These are phyloP conservation scores for Penicillium decumbens DNA, from an alignment of 2,329 filamentous ascomycete species.

Conservation along the genomic window DNA sequence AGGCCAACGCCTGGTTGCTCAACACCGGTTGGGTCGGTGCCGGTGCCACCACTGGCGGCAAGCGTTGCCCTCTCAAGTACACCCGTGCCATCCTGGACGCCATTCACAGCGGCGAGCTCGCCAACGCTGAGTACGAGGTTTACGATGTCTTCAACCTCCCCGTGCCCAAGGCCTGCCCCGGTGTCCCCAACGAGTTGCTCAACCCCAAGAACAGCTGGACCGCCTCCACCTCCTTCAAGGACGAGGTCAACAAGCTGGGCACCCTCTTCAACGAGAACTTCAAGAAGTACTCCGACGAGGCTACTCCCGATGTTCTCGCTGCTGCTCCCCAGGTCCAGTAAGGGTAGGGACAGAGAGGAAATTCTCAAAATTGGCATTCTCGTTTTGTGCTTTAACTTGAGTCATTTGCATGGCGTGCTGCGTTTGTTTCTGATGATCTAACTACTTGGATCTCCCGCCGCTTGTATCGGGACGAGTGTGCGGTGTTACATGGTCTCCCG, in stretches of 20 bases:
- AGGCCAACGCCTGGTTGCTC: slow-evolving; percentile 94
- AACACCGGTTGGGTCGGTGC: slow-evolving; percentile 98
- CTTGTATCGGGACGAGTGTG: slow-evolving; percentile 23
- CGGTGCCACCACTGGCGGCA: slow-evolving; percentile 82
- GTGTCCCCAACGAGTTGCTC: slow-evolving; percentile 84
- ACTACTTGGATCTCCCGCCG: slow-evolving; percentile 11
- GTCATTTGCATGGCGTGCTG: slow-evolving; percentile 33
- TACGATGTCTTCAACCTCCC: slow-evolving; percentile 96
- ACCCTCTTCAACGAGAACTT: slow-evolving; percentile 94
- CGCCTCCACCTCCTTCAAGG: slow-evolving; percentile 72
- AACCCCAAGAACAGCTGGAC: slow-evolving; percentile 95
- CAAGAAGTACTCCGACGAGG: slow-evolving; percentile 84
- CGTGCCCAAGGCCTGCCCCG: slow-evolving; percentile 86
- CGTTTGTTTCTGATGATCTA: slow-evolving; percentile 20
- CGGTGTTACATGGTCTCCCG: slow-evolving; percentile 16
- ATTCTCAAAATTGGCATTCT: slow-evolving; percentile 23
- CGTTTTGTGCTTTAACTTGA: slow-evolving; percentile 20
- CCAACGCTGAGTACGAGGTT: slow-evolving; percentile 85
- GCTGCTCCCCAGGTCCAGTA: slow-evolving; percentile 39
- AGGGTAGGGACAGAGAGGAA: slow-evolving; percentile 1
- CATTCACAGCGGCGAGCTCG: slow-evolving; percentile 95
- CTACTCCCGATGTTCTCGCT: slow-evolving; percentile 70
- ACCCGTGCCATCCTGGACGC: slow-evolving; percentile 96
- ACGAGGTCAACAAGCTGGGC: slow-evolving; percentile 86
- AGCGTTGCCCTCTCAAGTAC: slow-evolving; percentile 97